Base-by-base conservation (phyloP, 1,284 basidiomycete species). In the Xanthoconium separans region DNA sequence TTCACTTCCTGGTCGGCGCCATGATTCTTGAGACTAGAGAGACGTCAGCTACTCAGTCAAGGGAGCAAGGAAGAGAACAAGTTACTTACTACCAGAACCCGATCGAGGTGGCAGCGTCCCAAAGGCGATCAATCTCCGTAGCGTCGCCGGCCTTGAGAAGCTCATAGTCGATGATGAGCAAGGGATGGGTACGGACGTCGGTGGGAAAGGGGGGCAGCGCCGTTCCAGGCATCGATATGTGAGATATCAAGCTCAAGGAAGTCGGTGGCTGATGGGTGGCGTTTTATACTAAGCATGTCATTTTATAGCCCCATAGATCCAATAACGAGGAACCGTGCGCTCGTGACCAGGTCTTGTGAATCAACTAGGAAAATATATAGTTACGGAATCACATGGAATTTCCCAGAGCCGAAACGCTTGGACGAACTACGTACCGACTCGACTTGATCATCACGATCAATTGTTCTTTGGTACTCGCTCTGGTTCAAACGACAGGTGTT, bases 391-490 rank as follows among this genome's bases (percentile, higher is more conserved):
- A 7, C 27, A 27, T 27, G 27, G 27, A 22, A 27, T 24, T 24
- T 6, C 24, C 24, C 24, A 24, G 6, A 24, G 24, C 24, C 24
- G 24, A 24, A 24, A 24, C n/a, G n/a, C n/a, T n/a, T n/a, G n/a
- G n/a, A n/a, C n/a, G n/a, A n/a, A n/a, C n/a, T n/a, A n/a, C n/a
- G n/a, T n/a, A n/a, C 42, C 80, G 89, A 46, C 74, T 77, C n/a
- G 87, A 89, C 58, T 68, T 89, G 54, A 74, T 91, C 60, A 75
- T 91, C 61, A 81, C 85, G 34, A 88, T 85, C 58, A 86, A 85
- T 56, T 82, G 27, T 81, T 74, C 68, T 81, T 77, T 62, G 78
- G 78, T 33, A 67, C 70, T 13, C 71, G 78, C 24, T 70, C 74
- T 36, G 82, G 84, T 49, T 82, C 80, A n/a, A 85, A 86, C 58